Conservation (phyloP, 2,329 filamentous ascomycete genomes). For the Tolypocladium cylindrosporum region DNA sequence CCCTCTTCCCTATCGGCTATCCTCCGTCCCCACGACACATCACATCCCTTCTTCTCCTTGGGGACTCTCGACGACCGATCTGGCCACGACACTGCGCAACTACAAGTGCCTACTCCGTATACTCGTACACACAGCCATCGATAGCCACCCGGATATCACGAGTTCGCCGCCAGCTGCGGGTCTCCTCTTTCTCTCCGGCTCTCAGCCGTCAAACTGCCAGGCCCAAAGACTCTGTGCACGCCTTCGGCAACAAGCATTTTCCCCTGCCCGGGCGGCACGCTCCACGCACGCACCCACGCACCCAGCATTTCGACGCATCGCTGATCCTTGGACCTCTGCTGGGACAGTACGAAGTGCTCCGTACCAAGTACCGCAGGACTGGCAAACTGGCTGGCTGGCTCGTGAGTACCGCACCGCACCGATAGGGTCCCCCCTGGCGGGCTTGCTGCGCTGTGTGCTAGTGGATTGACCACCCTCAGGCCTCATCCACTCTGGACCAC, state of each 20-base stretch:
- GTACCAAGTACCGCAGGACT: neutral
- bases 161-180: neutral
- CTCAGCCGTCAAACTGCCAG: neutral
- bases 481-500: neutral
- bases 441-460: neutral
- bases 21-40: neutral
- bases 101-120: neutral
- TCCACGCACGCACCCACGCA: no score
- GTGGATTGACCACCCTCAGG: neutral
- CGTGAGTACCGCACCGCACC: neutral
- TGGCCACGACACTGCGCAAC: neutral
- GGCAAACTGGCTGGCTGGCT: neutral
- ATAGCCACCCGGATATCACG: neutral
- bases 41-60: neutral
- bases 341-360: neutral
- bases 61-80: neutral
- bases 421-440: neutral
- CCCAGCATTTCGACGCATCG: no score
- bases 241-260: no score
- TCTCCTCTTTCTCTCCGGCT: neutral
- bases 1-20: neutral
- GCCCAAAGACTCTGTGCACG: neutral
- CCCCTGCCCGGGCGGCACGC: no score
- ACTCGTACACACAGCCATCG: neutral
- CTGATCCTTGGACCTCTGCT: neutral